Percentiles rank a stretch among this genome's conserved stretches.
These are phyloP conservation scores for Acephala macrosclerotiorum DNA, from an alignment of 2,329 filamentous ascomycete genomes.

Conservation along the genomic window DNA sequence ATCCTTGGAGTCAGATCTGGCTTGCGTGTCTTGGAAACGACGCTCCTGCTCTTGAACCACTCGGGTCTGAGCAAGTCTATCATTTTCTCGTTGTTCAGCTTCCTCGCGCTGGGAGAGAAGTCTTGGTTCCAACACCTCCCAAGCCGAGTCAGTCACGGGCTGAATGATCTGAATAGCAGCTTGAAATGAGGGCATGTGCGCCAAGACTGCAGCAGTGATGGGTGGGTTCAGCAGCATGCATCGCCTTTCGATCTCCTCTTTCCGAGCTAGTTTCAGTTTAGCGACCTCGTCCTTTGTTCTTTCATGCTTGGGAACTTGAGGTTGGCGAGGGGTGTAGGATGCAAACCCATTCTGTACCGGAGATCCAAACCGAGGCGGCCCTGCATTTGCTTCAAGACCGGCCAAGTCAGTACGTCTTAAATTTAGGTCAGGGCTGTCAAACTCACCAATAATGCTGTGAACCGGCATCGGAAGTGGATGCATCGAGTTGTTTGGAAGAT, in stretches of 20 bases:
- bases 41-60: slow-evolving; percentile 48
- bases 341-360: slow-evolving; percentile 41
- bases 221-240: slow-evolving; percentile 72
- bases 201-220: slow-evolving; percentile 65
- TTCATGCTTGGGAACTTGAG: slow-evolving; percentile 47
- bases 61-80: slow-evolving; percentile 44
- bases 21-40: slow-evolving; percentile 41
- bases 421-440: background rate
- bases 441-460: slow-evolving; percentile 32
- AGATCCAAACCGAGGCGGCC: slow-evolving; percentile 41
- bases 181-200: slow-evolving; percentile 76
- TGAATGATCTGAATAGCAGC: slow-evolving; percentile 74
- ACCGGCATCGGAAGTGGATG: slow-evolving; percentile 20
- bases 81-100: slow-evolving; percentile 65
- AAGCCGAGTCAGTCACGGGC: slow-evolving; percentile 72
- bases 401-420: background rate
- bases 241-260: slow-evolving; percentile 74
- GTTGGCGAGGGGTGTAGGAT: slow-evolving; percentile 36
- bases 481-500: slow-evolving; percentile 21
- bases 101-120: slow-evolving; percentile 70
- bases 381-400: background rate
- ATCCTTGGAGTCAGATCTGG: slow-evolving; percentile 60
- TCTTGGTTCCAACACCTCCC: slow-evolving; percentile 72
- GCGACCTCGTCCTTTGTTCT: slow-evolving; percentile 69
- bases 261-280: slow-evolving; percentile 68